Evolutionary conservation across 257 asterid species (phyloP), one percentile per base, ranked within the genome.

Genomic region (Gardenia jasminoides): DNA sequence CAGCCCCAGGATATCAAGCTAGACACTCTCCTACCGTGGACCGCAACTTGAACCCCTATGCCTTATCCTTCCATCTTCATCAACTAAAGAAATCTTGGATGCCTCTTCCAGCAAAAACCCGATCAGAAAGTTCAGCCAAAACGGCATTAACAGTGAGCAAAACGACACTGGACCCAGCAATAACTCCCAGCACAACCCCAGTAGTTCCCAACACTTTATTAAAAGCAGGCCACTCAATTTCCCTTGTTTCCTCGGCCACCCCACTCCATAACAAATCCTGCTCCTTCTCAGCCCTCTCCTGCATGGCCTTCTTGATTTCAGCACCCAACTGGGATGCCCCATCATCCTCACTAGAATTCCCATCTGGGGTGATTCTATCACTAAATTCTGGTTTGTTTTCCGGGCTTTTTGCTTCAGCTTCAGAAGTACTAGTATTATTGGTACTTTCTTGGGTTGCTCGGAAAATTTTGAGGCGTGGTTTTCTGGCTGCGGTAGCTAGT

Each of bases 111-210:
- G 93, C 96, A 74, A 96, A 93, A 80, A 88, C 80, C 79, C 83
- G 46, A 76, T 93, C 98, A 4, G 99, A 96, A 67, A 93, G 84
- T 91, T 96, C 96, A 30, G 99, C 97, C 86, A 96, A 84, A 90
- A 93, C 86, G 88, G 98, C 99, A 83, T 96, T 93, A 28, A 96
- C 89, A 75, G 99, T 96, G 3, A 93, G 91, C 92, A 93, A 88
- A 91, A 96, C 97, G 85, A 96, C 93, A 76, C 97, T 92, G n/a
- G 98, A 91, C 2, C 97, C 97, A 8, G 97, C 98, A 78, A 96
- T 92, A 24, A 96, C 92, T 12, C 97, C 98, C 65, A 96, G 36
- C 72, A 96, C 99, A 8, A 91, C 94, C 16, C 95, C 97, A 17
- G 98, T 93, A 3, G 92, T 96, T 1, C 97, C 97, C 92, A 96